Percentiles rank a stretch among this genome's conserved stretches.
Evolutionary conservation across 306 rosid genomes (phyloP).

Genomic region (Datisca glomerata): DNA sequence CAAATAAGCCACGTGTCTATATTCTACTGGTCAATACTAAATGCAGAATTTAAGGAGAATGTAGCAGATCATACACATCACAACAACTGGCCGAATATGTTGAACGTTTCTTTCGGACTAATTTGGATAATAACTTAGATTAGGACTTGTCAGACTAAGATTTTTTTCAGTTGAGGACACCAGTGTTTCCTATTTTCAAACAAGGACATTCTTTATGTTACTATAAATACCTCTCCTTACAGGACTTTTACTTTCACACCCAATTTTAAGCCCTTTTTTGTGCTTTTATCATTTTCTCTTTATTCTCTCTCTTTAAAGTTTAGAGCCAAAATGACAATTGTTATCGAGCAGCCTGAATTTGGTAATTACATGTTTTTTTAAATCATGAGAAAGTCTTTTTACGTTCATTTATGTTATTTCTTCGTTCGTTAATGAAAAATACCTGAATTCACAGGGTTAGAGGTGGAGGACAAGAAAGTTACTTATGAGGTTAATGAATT

Average conservation of each 20-base stretch:
- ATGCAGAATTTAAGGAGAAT: too few species aligned
- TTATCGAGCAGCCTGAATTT: neutral
- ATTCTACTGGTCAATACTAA: too few species aligned
- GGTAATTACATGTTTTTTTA: too few species aligned
- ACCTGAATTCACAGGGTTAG: constrained; percentile 21
- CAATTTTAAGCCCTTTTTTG: neutral
- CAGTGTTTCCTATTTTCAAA: constrained; percentile 23
- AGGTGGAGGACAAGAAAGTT: constrained; percentile 17
- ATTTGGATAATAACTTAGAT: too few species aligned
- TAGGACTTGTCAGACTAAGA: too few species aligned
- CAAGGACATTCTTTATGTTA: constrained; percentile 19
- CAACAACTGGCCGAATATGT: too few species aligned
- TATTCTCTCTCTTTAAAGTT: too few species aligned
- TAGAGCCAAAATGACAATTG: neutral
- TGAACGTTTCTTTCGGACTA: too few species aligned
- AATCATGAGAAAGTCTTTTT: neutral
- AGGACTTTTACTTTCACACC: constrained; percentile 4
- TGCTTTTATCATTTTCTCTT: neutral
- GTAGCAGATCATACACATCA: too few species aligned
- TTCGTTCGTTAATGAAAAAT: too few species aligned
- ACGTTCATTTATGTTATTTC: neutral
- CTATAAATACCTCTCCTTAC: constrained; percentile 22
- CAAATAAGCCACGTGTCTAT: too few species aligned
- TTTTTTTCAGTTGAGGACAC: too few species aligned
- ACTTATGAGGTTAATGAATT: constrained; percentile 28